Evolutionary conservation across 2,329 filamentous ascomycete species (phyloP), one percentile per base, ranked within the genome.

Genomic region (Trichoderma sp.): DNA sequence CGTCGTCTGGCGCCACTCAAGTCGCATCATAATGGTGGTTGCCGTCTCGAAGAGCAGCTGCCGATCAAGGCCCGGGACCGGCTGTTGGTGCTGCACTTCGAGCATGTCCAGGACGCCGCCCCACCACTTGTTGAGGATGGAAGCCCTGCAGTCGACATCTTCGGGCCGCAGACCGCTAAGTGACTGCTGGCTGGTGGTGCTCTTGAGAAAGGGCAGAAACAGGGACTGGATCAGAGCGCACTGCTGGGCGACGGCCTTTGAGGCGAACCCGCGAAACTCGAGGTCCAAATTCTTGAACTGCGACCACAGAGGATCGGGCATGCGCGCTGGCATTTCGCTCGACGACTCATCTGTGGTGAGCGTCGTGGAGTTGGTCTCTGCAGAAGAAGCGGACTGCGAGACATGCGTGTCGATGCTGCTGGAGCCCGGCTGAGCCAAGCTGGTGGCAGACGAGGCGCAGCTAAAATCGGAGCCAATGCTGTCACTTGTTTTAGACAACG

Each of bases 81-180:
- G 91, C 76, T 94, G 92, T 64, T 85, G 81, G 70, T 82, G 74
- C 6, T 88, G 88, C 36, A 92, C 92, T 74, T 94, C 91, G 28
- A 97, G 87, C 84, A 97, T 90, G 72, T 96, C 94, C 70, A 97
- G 82, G 50, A 97, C 84, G 1, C 89, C 91, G 57, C 87, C 91
- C 95, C 95, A 98, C 95, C 95, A 98, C 78, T 93, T 95, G 79
- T 96, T 93, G 71, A 97, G 83, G 62, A 97, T 93, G 58, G 90
- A 90, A 2, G 92, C 88, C 72, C 95, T 88, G 43, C 92, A 88
- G 77, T 98, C 94, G 58, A 97, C 82, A 78, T 97, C 93, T 82
- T 97, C 93, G 2, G 93, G 86, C n/a, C 88, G 84, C 59, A 97
- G 84, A 17, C 79, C 79, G 72, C 81, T 83, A 76, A 89, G 91